These are phyloP conservation scores for Plasmodium gonderi DNA, from an alignment of 169 alveolate species.

Conservation along the genomic window DNA sequence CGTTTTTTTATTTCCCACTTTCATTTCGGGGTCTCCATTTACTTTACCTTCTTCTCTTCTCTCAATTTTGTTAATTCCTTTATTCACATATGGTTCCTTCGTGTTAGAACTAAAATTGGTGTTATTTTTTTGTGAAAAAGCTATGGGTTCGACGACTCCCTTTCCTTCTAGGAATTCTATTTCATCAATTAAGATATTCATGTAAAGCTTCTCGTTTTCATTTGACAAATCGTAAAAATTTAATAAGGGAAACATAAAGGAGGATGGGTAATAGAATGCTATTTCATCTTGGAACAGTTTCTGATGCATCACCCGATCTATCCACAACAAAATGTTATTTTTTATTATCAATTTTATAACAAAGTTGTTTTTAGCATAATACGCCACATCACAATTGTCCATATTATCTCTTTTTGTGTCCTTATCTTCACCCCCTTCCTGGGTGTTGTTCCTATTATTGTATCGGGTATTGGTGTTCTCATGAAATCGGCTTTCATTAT, in stretches of 20 bases:
- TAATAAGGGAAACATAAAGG: slow-evolving; percentile 45
- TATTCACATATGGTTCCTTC: neutral
- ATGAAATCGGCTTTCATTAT: neutral
- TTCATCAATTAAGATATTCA: neutral
- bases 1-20: neutral
- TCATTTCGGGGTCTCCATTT: neutral
- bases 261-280: slow-evolving; percentile 46
- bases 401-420: too few species aligned
- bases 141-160: neutral
- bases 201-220: slow-evolving; percentile 13
- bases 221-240: slow-evolving; percentile 35
- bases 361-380: slow-evolving; percentile 29
- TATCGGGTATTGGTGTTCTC: neutral
- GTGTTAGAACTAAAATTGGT: neutral
- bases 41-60: neutral
- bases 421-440: neutral
- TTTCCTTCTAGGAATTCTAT: neutral
- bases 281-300: slow-evolving; percentile 57
- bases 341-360: slow-evolving; percentile 28
- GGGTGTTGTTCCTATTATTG: neutral
- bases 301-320: slow-evolving; percentile 31
- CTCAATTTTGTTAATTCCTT: neutral
- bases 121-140: neutral
- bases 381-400: neutral
- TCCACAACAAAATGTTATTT: slow-evolving; percentile 54